Evolutionary conservation across 306 rosid species (phyloP).

Genomic region (Vigna radiata): DNA sequence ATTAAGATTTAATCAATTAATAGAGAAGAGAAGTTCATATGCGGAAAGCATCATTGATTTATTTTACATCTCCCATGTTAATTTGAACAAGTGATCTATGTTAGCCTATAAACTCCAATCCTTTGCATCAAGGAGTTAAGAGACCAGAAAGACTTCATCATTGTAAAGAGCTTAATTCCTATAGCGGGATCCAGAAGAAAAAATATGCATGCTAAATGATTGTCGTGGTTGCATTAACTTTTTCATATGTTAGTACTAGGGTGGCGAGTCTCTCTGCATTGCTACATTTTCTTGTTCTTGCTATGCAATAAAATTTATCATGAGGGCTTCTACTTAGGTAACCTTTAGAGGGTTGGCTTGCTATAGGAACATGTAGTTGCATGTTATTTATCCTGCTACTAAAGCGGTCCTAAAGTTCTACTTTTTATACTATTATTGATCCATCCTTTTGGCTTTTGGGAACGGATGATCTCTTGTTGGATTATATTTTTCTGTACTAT

Average conservation of each 20-base stretch:
- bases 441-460: constrained; percentile 1
- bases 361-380: constrained; percentile 13
- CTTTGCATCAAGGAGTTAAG: neutral
- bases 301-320: constrained; percentile 6
- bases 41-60: neutral
- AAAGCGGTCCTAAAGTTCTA: constrained; percentile 10
- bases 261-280: neutral
- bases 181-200: neutral
- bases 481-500: neutral
- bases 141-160: neutral
- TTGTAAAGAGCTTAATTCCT: neutral
- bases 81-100: constrained; percentile 15
- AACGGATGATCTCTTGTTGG: constrained; percentile 23
- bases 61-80: neutral
- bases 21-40: neutral
- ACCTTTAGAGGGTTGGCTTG: neutral
- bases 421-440: neutral
- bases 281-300: neutral
- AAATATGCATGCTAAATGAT: neutral
- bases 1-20: neutral
- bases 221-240: constrained; percentile 3
- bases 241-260: constrained; percentile 4
- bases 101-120: neutral
- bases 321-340: constrained; percentile 20
- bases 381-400: neutral